Base-by-base conservation (phyloP, 2,329 filamentous ascomycete species). In the Zymoseptoria brevis region DNA sequence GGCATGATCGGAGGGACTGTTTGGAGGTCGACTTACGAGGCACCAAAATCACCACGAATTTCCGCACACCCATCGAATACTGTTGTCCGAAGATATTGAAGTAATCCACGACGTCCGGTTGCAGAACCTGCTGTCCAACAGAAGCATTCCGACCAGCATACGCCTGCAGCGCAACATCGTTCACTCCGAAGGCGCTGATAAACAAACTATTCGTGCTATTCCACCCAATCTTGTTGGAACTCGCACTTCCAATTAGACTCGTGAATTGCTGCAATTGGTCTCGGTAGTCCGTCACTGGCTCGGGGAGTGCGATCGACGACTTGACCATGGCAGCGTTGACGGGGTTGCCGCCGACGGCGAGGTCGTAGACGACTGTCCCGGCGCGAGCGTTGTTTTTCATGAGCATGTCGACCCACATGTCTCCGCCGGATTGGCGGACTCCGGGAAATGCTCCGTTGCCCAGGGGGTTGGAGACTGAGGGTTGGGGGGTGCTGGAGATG, bases 161-260 rank as follows among this genome's bases (percentile, higher is more conserved):
- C 1, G 53, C 26, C 8, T 62, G 60, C 4, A 62, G 24, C 1
- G 57, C 49, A 9, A 62, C 49, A 53, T 62, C 60, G 19, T 62
- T 62, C 49, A 62, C 51, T 1, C 60, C 60, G 41, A 62, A 60
- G 16, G 19, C 57, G 55, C 48, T 55, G 49, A 62, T 55, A 50
- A 60, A 60, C 8, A 62, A 26, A 53, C 57, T 62, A 9, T 62
- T 62, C 3, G 52, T 53, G 21, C 29, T n/a, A 16, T 57, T 60
- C 60, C 60, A 62, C 5, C 8, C 5, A 3, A 57, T 50, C 7
- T 56, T 22, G 26, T 50, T 56, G 11, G 45, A 24, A n/a, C 35
- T 11, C 11, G 49, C 22, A 5, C 26, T 22, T n/a, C 50, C 50
- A 8, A 53, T 16, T 2, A 8, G 1, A 2, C 19, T 53, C 1